Percentiles rank a stretch among this genome's conserved stretches.
These are phyloP conservation scores for Melanopsichium pennsylvanicum DNA, from an alignment of 1,284 basidiomycete species.

Conservation along the genomic window DNA sequence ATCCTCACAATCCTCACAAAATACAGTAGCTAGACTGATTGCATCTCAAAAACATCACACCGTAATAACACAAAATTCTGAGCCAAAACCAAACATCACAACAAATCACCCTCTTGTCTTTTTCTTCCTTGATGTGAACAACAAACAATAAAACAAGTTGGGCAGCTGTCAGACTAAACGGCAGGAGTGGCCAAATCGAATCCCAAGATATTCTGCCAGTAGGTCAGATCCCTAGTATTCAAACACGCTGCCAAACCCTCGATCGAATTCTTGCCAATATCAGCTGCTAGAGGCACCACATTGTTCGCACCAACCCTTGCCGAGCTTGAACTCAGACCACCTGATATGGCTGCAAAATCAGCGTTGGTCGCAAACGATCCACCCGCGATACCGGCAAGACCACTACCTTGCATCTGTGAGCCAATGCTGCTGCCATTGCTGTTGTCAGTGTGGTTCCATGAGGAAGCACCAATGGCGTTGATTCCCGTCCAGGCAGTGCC, in stretches of 20 bases:
- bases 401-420: no score
- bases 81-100: no score
- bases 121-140: no score
- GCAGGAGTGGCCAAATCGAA: slow-evolving; percentile 23
- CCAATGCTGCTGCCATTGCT: not conserved
- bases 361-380: no score
- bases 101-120: no score
- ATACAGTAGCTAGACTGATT: no score
- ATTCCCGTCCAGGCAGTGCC: slow-evolving; percentile 1
- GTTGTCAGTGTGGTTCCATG: slow-evolving; percentile 17
- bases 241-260: slow-evolving; percentile 31
- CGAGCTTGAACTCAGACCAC: not conserved
- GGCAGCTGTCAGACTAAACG: not conserved
- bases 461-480: slow-evolving; percentile 1
- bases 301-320: slow-evolving; percentile 3
- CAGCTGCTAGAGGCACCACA: slow-evolving; percentile 29
- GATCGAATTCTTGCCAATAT: slow-evolving; percentile 39
- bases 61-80: no score
- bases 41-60: no score
- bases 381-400: no score
- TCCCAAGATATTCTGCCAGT: slow-evolving; percentile 43
- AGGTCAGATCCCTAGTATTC: slow-evolving; percentile 25
- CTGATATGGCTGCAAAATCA: not conserved
- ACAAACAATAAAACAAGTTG: no score
- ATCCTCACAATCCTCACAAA: no score